Evolutionary conservation across 495 filamentous ascomycete genomes (phyloP).

Genomic region (Aspergillus saccharolyticus): DNA sequence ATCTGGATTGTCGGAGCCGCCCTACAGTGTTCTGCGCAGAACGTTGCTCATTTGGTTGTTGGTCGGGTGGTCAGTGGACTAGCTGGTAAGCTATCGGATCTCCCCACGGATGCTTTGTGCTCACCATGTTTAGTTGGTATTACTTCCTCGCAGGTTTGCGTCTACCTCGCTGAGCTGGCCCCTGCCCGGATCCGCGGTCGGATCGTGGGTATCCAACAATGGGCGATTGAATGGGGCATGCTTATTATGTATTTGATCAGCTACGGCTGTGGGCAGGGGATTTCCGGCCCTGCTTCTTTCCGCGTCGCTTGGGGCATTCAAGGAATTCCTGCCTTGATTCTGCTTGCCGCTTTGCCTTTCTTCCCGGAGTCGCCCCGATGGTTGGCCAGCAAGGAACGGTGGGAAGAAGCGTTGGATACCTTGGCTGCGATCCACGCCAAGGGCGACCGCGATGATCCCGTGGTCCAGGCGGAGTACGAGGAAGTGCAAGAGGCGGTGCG

Average conservation of each 20-base stretch:
- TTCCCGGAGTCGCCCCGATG: constrained; percentile 68
- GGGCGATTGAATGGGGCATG: constrained; percentile 72
- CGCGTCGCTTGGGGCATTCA: constrained; percentile 70
- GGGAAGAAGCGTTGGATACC: constrained; percentile 60
- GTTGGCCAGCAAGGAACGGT: constrained; percentile 64
- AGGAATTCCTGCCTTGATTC: constrained; percentile 58
- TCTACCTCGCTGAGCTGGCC: constrained; percentile 74
- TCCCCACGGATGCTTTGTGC: neutral
- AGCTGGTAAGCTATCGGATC: constrained; percentile 24
- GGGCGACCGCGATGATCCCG: constrained; percentile 59
- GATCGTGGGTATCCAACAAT: constrained; percentile 70
- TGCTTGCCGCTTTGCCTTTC: constrained; percentile 63
- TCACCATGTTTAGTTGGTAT: constrained; percentile 50
- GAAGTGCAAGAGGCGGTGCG: constrained; percentile 59
- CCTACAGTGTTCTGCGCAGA: constrained; percentile 58
- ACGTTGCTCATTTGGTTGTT: constrained; percentile 59
- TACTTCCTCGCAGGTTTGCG: constrained; percentile 72
- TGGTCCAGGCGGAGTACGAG: constrained; percentile 67
- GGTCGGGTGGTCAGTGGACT: constrained; percentile 70
- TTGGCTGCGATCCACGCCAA: constrained; percentile 67
- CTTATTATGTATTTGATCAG: constrained; percentile 58
- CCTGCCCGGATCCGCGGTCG: constrained; percentile 61
- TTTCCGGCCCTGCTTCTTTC: constrained; percentile 52
- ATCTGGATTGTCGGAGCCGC: constrained; percentile 69
- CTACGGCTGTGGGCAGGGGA: constrained; percentile 57